Conservation (phyloP, 2,329 filamentous ascomycete genomes). For the Pseudogymnoascus sp. region DNA sequence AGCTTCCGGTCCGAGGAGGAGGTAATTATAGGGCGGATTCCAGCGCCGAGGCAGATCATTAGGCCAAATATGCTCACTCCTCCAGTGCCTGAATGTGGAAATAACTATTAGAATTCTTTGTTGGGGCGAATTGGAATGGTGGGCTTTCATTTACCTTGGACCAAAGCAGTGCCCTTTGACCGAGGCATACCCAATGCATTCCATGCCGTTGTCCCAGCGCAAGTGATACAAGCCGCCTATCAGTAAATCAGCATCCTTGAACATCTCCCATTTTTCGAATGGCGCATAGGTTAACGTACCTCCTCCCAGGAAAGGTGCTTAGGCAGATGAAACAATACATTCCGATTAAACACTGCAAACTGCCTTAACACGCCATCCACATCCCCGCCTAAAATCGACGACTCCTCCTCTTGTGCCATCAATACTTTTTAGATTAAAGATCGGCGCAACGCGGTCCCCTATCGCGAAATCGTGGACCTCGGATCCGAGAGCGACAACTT, state of each 20-base stretch:
- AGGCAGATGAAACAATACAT: background rate
- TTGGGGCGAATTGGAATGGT: background rate
- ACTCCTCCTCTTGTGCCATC: background rate
- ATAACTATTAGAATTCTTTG: background rate
- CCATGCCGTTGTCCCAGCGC: background rate
- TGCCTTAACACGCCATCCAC: background rate
- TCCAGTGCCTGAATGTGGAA: background rate
- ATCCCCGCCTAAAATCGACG: background rate
- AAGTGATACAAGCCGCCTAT: background rate
- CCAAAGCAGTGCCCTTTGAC: background rate
- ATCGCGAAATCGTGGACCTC: background rate
- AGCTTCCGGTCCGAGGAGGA: background rate
- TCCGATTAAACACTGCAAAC: background rate
- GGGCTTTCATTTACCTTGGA: background rate
- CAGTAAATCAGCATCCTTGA: background rate
- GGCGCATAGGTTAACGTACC: background rate
- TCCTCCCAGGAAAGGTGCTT: background rate
- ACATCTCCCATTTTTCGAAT: background rate
- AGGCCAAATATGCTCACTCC: background rate
- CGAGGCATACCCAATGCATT: background rate
- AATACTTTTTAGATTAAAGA: background rate
- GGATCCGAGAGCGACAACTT: background rate
- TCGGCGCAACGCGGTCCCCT: background rate
- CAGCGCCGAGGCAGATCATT: background rate
- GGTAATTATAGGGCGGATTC: background rate